Base-by-base conservation (phyloP, 306 rosid species). In the Ormosia emarginata region DNA sequence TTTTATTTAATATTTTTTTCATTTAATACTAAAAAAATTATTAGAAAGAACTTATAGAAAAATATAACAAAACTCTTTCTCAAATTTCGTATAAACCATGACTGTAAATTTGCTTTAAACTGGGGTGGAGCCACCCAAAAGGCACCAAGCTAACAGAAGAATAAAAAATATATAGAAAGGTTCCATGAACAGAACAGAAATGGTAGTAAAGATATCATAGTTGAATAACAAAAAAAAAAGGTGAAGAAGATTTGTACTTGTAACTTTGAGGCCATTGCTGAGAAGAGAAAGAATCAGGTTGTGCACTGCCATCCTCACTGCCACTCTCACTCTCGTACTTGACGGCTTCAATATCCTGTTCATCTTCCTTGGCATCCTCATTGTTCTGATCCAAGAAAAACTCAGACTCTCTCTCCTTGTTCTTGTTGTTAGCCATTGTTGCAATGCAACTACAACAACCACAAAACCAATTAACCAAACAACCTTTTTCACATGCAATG, bases 201-300 rank as follows among this genome's bases (percentile, higher is more conserved):
- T 37, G 12, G 14, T 50, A 37, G 7, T 14, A 50, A 50, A 50
- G 8, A 32, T 0, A 30, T 46, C 18, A 76, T 30, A 2, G 14
- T 79, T 0, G 70, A 58, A 15, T 40, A 6, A 4, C 3, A 67
- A 43, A 40, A 53, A 30, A 41, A 53, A 17, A 58, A 8, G 8
- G 43, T 8, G 39, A 6, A 52, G 6, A 69, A 18, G 39, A 34
- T n/a, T 59, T 10, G 4, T 57, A 94, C 98, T 73, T 87, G 88
- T 82, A 94, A 92, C 90, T 94, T 84, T 82, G 94, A 13, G 98
- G 98, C 98, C 98, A 94, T 77, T 71, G 86, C 3, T 85, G 91
- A 79, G 98, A 90, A 68, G 82, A 34, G 78, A 88, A 88, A 81
- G 89, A 77, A 36, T 18, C 24, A 37, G 65, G 66, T 50, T 24